Conservation (phyloP, 768 basidiomycete species). For the Panellus pusillus region DNA sequence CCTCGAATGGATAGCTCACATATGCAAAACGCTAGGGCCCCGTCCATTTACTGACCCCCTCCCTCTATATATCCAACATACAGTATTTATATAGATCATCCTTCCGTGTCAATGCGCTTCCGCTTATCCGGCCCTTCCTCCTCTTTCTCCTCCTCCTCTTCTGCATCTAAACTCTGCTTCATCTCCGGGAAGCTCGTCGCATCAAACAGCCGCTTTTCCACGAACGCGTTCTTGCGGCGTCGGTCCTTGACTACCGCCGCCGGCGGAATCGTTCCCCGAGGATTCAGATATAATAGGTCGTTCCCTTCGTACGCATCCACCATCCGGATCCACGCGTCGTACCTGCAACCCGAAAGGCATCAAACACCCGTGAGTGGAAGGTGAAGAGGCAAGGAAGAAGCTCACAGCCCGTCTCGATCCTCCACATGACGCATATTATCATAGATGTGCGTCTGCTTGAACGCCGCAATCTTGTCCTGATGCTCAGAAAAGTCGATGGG, state of each 20-base stretch:
- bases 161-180: constrained; percentile 31
- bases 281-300: constrained; percentile 78
- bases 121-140: constrained; percentile 34
- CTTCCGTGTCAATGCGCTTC: constrained; percentile 54
- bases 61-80: neutral
- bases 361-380: neutral
- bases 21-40: too few species aligned
- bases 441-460: constrained; percentile 88
- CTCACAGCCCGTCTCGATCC: constrained; percentile 73
- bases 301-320: constrained; percentile 75
- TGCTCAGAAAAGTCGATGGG: constrained; percentile 72
- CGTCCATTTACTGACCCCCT: too few species aligned
- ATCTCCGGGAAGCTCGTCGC: constrained; percentile 51
- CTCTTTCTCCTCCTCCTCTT: constrained; percentile 33
- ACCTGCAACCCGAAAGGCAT: constrained; percentile 40
- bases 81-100: constrained; percentile 34
- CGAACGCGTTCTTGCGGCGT: constrained; percentile 58
- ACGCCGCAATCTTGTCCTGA: constrained; percentile 66
- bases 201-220: constrained; percentile 69
- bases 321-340: constrained; percentile 80
- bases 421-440: constrained; percentile 85
- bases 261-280: constrained; percentile 73
- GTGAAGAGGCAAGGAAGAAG: constrained; percentile 17
- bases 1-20: too few species aligned
- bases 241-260: constrained; percentile 56